Evolutionary conservation across 2,329 filamentous ascomycete genomes (phyloP).

Genomic region (Grosmannia serpens): DNA sequence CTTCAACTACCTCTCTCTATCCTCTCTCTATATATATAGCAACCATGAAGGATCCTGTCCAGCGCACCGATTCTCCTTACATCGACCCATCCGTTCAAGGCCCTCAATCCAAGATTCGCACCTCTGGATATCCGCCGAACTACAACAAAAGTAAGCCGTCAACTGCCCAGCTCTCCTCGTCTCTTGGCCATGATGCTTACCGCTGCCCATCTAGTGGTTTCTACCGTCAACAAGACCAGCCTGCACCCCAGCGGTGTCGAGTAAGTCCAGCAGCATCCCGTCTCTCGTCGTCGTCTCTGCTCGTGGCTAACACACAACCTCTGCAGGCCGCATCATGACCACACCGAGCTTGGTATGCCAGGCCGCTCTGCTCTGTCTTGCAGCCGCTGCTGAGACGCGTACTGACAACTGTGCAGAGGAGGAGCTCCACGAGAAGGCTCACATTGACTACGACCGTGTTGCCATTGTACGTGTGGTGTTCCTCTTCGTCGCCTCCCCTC

Average conservation of each 20-base stretch:
- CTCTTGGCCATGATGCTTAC: not conserved
- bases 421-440: conserved; percentile 91
- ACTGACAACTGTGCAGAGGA: conserved; percentile 44
- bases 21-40: conserved; percentile 13
- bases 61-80: conserved; percentile 32
- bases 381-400: not conserved
- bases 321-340: conserved; percentile 59
- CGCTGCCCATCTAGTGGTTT: conserved; percentile 33
- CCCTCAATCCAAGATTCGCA: conserved; percentile 28
- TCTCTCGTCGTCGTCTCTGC: not conserved
- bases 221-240: conserved; percentile 76
- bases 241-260: conserved; percentile 84
- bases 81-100: conserved; percentile 31
- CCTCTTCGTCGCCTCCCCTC: rapidly evolving
- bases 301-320: conserved; percentile 15
- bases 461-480: conserved; percentile 62
- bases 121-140: conserved; percentile 17
- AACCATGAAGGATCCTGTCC: conserved; percentile 28
- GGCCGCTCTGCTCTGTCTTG: not conserved
- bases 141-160: conserved; percentile 20
- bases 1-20: not conserved
- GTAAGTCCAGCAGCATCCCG: conserved; percentile 43
- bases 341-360: conserved; percentile 72
- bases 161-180: conserved; percentile 12
- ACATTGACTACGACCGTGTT: conserved; percentile 98